Percentiles rank a stretch among this genome's conserved stretches.
These are phyloP conservation scores for Jatropha curcas DNA, from an alignment of 345 rosid genomes.

Conservation along the genomic window DNA sequence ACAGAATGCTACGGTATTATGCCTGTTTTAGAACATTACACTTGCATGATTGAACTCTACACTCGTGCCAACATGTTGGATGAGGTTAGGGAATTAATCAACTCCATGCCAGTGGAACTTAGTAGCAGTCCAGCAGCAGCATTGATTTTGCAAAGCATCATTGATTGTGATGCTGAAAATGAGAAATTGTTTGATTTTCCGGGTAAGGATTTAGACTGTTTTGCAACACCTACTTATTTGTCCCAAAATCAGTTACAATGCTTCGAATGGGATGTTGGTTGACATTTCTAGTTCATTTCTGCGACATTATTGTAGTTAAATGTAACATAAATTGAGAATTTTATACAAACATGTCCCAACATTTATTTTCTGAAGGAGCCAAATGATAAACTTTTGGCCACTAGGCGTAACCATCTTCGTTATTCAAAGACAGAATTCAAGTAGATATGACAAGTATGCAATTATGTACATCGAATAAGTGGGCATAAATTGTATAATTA, in stretches of 20 bases:
- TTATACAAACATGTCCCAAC: background rate
- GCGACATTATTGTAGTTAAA: constrained; percentile 4
- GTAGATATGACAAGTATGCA: background rate
- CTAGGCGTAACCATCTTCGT: background rate
- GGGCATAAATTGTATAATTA: background rate
- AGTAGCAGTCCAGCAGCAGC: constrained; percentile 21
- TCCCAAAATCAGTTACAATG: constrained; percentile 23
- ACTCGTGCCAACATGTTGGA: constrained; percentile 35
- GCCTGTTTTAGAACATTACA: constrained; percentile 58
- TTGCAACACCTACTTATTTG: background rate
- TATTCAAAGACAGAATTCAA: background rate
- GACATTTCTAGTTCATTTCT: constrained; percentile 23
- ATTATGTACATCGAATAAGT: background rate
- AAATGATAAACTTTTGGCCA: background rate
- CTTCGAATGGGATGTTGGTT: constrained; percentile 46
- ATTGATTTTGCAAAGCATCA: constrained; percentile 16
- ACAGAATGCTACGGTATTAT: constrained; percentile 41
- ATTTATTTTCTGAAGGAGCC: background rate
- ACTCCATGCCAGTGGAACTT: constrained; percentile 23
- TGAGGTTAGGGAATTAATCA: constrained; percentile 25
- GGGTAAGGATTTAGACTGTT: background rate
- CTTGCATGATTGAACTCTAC: constrained; percentile 63
- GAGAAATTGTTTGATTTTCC: constrained; percentile 20
- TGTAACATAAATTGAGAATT: background rate
- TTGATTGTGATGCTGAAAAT: constrained; percentile 1